These are phyloP conservation scores for Heterobasidion occidentale DNA, from an alignment of 1,284 basidiomycete species.

Conservation along the genomic window DNA sequence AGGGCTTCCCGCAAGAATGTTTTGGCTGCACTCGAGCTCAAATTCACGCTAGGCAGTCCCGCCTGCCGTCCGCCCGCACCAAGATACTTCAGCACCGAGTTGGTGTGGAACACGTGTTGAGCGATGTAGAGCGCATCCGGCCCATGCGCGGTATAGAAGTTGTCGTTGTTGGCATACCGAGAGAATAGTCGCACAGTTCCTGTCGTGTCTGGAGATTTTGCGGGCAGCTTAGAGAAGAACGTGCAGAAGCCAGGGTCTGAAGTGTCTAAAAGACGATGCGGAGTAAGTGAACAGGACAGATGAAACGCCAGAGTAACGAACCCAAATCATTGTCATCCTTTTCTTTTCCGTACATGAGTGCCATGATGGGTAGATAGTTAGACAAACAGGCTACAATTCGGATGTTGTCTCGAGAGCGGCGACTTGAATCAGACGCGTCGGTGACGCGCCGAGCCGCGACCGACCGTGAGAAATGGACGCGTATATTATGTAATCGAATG, in stretches of 20 bases:
- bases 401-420: too few species aligned
- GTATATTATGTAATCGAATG: slow-evolving; percentile 7
- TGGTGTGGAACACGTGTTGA: slow-evolving; percentile 78
- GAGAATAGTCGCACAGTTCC: slow-evolving; percentile 83
- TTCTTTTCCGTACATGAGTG: slow-evolving; percentile 66
- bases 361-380: slow-evolving; percentile 24
- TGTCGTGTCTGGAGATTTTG: slow-evolving; percentile 55
- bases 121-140: slow-evolving; percentile 87
- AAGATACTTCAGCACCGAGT: slow-evolving; percentile 80
- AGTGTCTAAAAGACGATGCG: slow-evolving; percentile 5
- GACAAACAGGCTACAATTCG: too few species aligned
- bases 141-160: slow-evolving; percentile 88
- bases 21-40: slow-evolving; percentile 81
- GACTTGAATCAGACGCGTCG: background rate
- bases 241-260: slow-evolving; percentile 64
- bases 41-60: slow-evolving; percentile 71
- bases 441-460: slow-evolving; percentile 2
- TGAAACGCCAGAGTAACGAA: background rate
- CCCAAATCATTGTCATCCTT: slow-evolving; percentile 42
- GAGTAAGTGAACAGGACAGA: background rate
- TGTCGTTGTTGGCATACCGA: slow-evolving; percentile 40
- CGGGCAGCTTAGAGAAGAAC: slow-evolving; percentile 63
- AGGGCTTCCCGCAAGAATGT: slow-evolving; percentile 85
- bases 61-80: slow-evolving; percentile 48
- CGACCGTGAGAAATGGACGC: slow-evolving; percentile 1